Conservation (phyloP, 345 rosid genomes). For the Salix udensis region DNA sequence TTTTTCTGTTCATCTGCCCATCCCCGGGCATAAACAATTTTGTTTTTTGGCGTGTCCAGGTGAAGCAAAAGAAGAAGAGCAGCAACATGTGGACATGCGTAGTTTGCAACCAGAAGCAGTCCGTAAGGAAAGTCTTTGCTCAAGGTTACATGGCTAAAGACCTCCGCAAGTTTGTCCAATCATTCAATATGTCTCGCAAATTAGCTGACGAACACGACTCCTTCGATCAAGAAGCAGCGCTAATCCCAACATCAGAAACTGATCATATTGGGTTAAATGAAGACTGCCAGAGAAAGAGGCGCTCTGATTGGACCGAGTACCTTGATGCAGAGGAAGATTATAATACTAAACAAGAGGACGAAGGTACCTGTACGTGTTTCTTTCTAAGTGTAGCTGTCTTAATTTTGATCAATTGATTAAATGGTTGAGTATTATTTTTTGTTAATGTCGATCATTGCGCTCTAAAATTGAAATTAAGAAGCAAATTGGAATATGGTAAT, state of each 20-base stretch:
- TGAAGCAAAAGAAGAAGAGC: conserved; percentile 76
- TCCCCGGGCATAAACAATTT: not conserved
- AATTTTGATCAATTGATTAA: not conserved
- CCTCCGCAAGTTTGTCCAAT: conserved; percentile 67
- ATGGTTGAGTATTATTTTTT: not conserved
- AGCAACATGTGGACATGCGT: conserved; percentile 75
- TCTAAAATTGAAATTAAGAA: not conserved
- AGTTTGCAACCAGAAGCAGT: conserved; percentile 81
- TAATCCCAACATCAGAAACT: not conserved
- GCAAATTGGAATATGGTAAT: not conserved
- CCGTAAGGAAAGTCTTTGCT: conserved; percentile 59
- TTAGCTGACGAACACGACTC: conserved; percentile 15
- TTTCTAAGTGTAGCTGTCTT: not conserved
- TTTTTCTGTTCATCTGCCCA: not conserved
- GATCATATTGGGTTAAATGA: not conserved
- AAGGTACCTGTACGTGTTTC: not conserved
- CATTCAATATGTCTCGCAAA: conserved; percentile 72
- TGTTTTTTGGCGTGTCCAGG: conserved; percentile 31
- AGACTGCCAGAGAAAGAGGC: conserved; percentile 32
- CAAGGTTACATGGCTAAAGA: conserved; percentile 66
- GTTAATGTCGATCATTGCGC: not conserved
- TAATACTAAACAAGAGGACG: conserved; percentile 3
- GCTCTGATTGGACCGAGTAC: conserved; percentile 59
- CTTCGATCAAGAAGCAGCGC: not conserved
- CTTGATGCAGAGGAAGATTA: conserved; percentile 33